Base-by-base conservation (phyloP, 768 basidiomycete genomes). In the Suillus occidentalis region DNA sequence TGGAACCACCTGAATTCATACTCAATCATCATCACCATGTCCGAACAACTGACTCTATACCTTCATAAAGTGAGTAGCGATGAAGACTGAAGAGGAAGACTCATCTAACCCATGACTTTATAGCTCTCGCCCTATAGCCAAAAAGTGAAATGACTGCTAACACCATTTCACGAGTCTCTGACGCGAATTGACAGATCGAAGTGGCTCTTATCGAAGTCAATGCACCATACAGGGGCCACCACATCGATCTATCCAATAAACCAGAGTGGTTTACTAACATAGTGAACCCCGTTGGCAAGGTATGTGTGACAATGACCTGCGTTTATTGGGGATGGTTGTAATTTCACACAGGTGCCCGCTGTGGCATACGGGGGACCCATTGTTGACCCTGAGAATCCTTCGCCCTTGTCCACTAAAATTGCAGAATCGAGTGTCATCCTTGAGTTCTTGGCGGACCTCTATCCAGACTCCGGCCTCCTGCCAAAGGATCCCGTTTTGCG, bases 281-380 rank as follows among this genome's bases (percentile, higher is more conserved):
- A 65, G 82, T 89, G 47, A 89, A 88, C 72, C 85, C 86, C 0
- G 85, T 82, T 0, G 83, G 83, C 75, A 88, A 88, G 80, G 87
- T 87, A 64, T 22, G 73, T 68, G 28, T 25, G 18, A 43, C 9
- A 7, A 25, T 20, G 3, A 3, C 4, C 14, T 45, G 16, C 12
- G 4, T 31, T 2, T 25, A 31, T 58, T 39, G 1, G 6, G 1
- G 31, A 25, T 4, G n/a, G 36, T 12, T 39, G 31, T 20, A 5
- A 25, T 9, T n/a, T 28, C 18, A 9, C 13, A 36, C 52, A 84
- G 85, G 83, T 87, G 20, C 84, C 87, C 47, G 85, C 85, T 0
- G 73, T 88, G 47, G 72, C 84, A 1, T 87, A 85, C 66, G 87
- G 87, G 56, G 87, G 87, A 0, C 85, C 87, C 2, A 74, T 77